Base-by-base conservation (phyloP, 1,284 basidiomycete species). In the Retiboletus fuscus region DNA sequence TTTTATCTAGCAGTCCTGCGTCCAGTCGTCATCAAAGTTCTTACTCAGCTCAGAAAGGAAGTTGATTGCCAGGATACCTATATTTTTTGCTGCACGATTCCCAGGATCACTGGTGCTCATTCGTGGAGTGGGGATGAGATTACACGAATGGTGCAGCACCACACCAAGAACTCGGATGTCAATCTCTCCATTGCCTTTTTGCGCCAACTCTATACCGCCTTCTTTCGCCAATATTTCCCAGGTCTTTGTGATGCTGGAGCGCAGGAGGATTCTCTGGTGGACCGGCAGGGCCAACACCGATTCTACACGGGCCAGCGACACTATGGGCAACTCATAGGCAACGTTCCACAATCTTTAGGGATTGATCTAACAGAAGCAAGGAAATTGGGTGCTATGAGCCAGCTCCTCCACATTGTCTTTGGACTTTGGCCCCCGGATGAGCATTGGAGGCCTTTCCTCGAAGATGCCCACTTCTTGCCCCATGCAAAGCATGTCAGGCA, bases 151-250 rank as follows among this genome's bases (percentile, higher is more conserved):
- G 12, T 71, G 3, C 64, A 49, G 12, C 2, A 44, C 15, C 70
- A 69, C 24, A 66, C 64, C 3, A 69, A 26, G 18, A 24, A 20
- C 10, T 30, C 66, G 24, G 20, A 28, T 1, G 8, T 66, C 5
- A 20, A 10, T 28, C 66, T 72, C 18, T 64, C 69, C 10, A 13
- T 67, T 7, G 44, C 15, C 15, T 34, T 70, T 7, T 1, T 72
- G 3, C 34, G 46, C 4, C 71, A 72, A 24, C 58, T 72, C 5
- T 72, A 72, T 8, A 72, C 63, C 0, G 70, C 66, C 2, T 72
- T 72, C 28, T 72, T 72, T 12, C n/a, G 46, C 3, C 63, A 72
- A 30, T 72, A 72, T 16, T 72, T 72, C 24, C 71, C 62, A 4
- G 70, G n/a, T 12, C 62, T 72, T 26, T 72, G 49, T 18, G 43